Percentiles rank a stretch among this genome's conserved stretches.
Evolutionary conservation across 768 basidiomycete genomes (phyloP).

Genomic region (Tephrocybe sp.): DNA sequence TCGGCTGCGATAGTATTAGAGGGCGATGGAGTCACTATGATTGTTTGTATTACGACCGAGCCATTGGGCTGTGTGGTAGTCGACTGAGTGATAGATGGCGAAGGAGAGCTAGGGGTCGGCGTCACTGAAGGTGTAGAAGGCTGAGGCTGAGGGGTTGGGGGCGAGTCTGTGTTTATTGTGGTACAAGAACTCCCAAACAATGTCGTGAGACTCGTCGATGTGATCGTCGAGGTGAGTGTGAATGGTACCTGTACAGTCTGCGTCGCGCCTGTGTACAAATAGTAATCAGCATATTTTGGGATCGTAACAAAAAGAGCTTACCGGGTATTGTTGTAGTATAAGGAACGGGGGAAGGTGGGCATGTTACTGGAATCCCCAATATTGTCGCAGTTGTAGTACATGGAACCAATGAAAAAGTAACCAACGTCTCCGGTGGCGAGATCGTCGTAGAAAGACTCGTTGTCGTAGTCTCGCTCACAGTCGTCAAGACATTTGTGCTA

Average conservation of each 20-base stretch:
- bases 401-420: slow-evolving; percentile 31
- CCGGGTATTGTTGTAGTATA: slow-evolving; percentile 25
- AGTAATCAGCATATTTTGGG: slow-evolving; percentile 10
- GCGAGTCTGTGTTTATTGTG: slow-evolving; percentile 8
- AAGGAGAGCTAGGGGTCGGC: background rate
- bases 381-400: slow-evolving; percentile 24
- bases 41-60: slow-evolving; percentile 31
- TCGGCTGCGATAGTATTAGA: slow-evolving; percentile 27
- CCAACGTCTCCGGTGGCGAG: slow-evolving; percentile 22
- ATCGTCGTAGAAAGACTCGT: slow-evolving; percentile 34
- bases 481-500: slow-evolving; percentile 35
- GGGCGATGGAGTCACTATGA: slow-evolving; percentile 38
- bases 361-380: slow-evolving; percentile 4
- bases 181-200: slow-evolving; percentile 40
- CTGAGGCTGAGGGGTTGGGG: slow-evolving; percentile 10
- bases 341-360: slow-evolving; percentile 14
- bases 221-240: slow-evolving; percentile 33
- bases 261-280: slow-evolving; percentile 11
- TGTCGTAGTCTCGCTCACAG: slow-evolving; percentile 33
- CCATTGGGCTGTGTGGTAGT: slow-evolving; percentile 42
- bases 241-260: slow-evolving; percentile 40
- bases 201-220: slow-evolving; percentile 33
- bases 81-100: slow-evolving; percentile 29
- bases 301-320: slow-evolving; percentile 15
- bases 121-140: slow-evolving; percentile 15